Conservation (phyloP, 1,284 basidiomycete species). For the Ustilago shanxiensis region DNA sequence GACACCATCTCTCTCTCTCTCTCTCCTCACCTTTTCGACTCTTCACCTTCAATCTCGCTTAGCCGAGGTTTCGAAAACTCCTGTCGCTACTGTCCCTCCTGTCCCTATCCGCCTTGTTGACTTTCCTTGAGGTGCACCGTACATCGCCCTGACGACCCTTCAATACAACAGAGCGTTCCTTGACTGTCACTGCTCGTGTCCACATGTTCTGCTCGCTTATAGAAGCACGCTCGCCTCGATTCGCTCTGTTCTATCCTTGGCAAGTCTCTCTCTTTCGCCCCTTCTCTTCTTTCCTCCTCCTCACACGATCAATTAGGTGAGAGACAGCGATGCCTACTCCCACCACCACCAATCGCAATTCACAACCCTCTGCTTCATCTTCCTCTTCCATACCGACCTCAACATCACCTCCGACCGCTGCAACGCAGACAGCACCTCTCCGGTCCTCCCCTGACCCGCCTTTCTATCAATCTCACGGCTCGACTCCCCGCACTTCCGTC, state of each 20-base stretch:
- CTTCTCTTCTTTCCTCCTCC: constrained; percentile 10
- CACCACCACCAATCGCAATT: constrained; percentile 1
- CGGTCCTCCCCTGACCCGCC: constrained; percentile 29
- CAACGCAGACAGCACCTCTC: constrained; percentile 20
- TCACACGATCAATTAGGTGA: background rate
- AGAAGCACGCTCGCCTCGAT: constrained; percentile 1
- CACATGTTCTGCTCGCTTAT: constrained; percentile 1
- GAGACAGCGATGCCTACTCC: constrained; percentile 28
- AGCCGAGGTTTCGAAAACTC: constrained; percentile 26
- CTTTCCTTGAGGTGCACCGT: background rate
- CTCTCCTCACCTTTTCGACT: background rate
- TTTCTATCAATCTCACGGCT: constrained; percentile 41
- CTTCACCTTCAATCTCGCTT: background rate
- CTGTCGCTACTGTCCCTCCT: background rate
- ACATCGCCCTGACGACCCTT: background rate
- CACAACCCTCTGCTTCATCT: background rate
- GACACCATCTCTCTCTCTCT: constrained; percentile 10
- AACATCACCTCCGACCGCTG: background rate
- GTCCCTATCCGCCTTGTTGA: background rate
- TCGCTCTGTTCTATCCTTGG: background rate
- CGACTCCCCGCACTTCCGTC: constrained; percentile 34
- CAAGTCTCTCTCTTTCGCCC: background rate
- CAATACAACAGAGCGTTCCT: background rate
- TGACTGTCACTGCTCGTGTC: background rate
- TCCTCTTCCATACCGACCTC: background rate